Base-by-base conservation (phyloP, 495 filamentous ascomycete species). In the Penicillium nucicola region DNA sequence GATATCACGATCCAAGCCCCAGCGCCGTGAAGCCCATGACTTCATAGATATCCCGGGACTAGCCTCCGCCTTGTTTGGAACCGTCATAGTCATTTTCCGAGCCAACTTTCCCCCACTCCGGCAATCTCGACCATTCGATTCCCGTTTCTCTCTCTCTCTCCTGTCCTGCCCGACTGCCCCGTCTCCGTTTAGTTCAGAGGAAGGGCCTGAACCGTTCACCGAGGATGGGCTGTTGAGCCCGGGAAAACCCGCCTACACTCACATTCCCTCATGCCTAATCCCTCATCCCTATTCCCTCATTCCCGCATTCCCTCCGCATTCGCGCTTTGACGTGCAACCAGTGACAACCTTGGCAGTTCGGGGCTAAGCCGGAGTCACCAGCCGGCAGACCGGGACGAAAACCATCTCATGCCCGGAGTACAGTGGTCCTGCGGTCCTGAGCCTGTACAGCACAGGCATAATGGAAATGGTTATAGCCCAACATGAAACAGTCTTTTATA, bases 21-120 rank as follows among this genome's bases (percentile, higher is more conserved):
- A 13, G 5, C n/a, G n/a, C 5, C 13, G 18, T 41, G 22, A 12
- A 18, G 4, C 25, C 7, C 7, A 65, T 65, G 62, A 65, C 62
- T 63, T 65, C 62, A 65, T 63, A 49, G 53, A 59, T 42, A 40
- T 32, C n/a, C n/a, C 58, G 62, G 62, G 53, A 58, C 45, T 52
- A 12, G 30, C n/a, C 56, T 62, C 62, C 62, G 62, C 62, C 62
- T 44, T 60, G 61, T 59, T 65, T 62, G 42, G 17, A 22, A 45
- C 48, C 23, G 28, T 36, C 38, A 22, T 30, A 40, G 22, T 23
- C 28, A 11, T 5, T n/a, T 22, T n/a, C n/a, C n/a, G n/a, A n/a
- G n/a, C n/a, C n/a, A n/a, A n/a, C n/a, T n/a, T n/a, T 0, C 5
- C 3, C 23, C 25, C 25, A 30, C 42, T 17, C 42, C 20, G 15